A percentile compares a stretch with the other conserved stretches of the same genome.
Evolutionary conservation across 768 basidiomycete genomes (phyloP).

Genomic region (Russula emetica): DNA sequence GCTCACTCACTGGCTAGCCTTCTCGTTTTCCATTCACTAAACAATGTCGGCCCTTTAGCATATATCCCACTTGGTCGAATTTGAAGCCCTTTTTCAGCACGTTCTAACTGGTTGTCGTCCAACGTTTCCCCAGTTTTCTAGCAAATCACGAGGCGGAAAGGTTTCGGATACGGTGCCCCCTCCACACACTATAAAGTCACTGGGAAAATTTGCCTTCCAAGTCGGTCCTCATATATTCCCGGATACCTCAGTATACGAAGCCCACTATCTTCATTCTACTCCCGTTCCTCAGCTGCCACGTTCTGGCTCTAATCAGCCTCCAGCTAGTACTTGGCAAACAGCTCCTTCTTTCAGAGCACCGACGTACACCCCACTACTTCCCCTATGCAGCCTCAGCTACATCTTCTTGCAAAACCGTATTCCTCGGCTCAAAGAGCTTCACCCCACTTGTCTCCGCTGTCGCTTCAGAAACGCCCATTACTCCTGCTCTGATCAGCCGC

Average conservation of each 20-base stretch:
- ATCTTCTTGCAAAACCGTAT: background rate
- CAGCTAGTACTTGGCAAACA: conserved; percentile 28
- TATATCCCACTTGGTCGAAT: conserved; percentile 16
- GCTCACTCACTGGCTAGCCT: conserved; percentile 39
- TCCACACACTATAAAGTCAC: conserved; percentile 59
- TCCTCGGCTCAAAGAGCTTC: conserved; percentile 31
- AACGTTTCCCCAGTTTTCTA: conserved; percentile 68
- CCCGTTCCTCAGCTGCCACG: conserved; percentile 29
- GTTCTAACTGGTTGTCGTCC: conserved; percentile 64
- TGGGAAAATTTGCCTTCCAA: conserved; percentile 65
- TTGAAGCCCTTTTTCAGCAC: conserved; percentile 42
- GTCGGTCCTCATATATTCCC: conserved; percentile 73
- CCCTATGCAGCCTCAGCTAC: conserved; percentile 1
- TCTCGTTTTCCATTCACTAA: conserved; percentile 60
- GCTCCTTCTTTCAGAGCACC: conserved; percentile 18
- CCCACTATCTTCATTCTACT: conserved; percentile 51
- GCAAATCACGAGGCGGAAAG: conserved; percentile 57
- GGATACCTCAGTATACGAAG: conserved; percentile 68
- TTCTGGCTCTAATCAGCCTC: conserved; percentile 29
- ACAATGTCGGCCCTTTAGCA: conserved; percentile 50
- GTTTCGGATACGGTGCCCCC: conserved; percentile 51
- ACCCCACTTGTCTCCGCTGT: conserved; percentile 46
- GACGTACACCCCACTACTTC: conserved; percentile 13
- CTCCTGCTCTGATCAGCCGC: conserved; percentile 54
- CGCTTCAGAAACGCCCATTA: conserved; percentile 45